These are phyloP conservation scores for Orbilia quercus DNA, from an alignment of 2,329 filamentous ascomycete genomes.

Conservation along the genomic window DNA sequence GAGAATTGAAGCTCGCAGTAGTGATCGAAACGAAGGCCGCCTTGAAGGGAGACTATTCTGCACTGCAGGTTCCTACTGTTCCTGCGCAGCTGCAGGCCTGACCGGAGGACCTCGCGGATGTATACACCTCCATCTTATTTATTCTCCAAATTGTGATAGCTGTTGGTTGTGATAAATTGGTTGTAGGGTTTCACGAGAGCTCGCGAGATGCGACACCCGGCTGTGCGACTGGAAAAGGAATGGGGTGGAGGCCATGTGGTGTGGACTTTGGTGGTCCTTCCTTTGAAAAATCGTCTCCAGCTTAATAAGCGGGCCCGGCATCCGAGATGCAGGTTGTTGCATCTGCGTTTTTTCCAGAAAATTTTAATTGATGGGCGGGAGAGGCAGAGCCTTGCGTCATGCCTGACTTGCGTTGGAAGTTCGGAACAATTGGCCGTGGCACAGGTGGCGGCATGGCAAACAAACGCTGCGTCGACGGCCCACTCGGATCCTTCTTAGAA, in stretches of 20 bases:
- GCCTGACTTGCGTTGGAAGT: conserved; percentile 36
- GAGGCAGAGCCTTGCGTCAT: conserved; percentile 39
- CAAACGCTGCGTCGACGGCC: background rate
- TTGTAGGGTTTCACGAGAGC: conserved; percentile 2
- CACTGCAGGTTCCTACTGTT: conserved; percentile 18
- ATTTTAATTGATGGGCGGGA: no score
- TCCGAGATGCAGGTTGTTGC: conserved; percentile 18
- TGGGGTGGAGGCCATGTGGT: background rate
- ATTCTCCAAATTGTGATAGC: background rate
- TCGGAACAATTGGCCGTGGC: conserved; percentile 30
- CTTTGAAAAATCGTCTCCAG: background rate
- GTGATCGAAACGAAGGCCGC: conserved; percentile 9
- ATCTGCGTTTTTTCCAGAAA: conserved; percentile 17
- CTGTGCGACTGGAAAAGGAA: conserved; percentile 15
- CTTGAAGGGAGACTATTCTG: conserved; percentile 30
- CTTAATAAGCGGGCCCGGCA: conserved; percentile 2
- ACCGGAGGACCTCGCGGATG: conserved; percentile 1
- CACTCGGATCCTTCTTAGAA: conserved; percentile 11
- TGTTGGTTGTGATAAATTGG: background rate
- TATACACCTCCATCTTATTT: background rate
- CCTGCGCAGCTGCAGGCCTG: conserved; percentile 15
- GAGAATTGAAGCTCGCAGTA: no score
- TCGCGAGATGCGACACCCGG: background rate
- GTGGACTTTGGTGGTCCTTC: no score
- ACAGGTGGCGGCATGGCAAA: conserved; percentile 14